phyloP scores from a whole-genome alignment of 2,329 filamentous ascomycete genomes.

The Fusarium xyrophilum region DNA sequence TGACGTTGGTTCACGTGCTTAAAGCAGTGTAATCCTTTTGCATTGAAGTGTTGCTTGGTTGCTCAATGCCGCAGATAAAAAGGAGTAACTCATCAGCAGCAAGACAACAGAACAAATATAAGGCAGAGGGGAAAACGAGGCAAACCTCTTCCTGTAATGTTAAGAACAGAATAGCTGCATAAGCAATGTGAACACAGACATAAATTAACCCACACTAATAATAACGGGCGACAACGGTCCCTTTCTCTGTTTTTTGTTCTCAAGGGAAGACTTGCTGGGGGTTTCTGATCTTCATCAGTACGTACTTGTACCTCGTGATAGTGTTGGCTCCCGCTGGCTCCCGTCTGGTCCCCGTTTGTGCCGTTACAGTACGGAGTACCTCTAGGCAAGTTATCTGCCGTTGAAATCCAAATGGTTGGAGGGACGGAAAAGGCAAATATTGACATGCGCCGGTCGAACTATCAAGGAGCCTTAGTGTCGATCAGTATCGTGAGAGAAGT shows the following conservation, averaged over 20 bases:
- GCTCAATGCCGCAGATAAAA: conserved; percentile 11
- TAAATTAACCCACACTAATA: conserved; percentile 6
- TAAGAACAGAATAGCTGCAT: background rate
- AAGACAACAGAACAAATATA: background rate
- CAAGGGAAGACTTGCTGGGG: conserved; percentile 17
- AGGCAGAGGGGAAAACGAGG: conserved; percentile 2
- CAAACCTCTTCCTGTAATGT: background rate
- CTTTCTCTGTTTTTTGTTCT: conserved; percentile 13
- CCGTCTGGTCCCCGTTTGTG: conserved; percentile 19
- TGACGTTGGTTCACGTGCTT: background rate
- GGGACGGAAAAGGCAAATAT: conserved; percentile 3
- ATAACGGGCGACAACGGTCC: background rate
- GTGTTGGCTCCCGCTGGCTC: conserved; percentile 26
- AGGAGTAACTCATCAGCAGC: background rate
- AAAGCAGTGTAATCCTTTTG: background rate
- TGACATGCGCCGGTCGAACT: conserved; percentile 2
- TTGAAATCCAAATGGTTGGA: conserved; percentile 11
- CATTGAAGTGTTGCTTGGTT: conserved; percentile 17
- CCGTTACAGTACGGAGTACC: conserved; percentile 9
- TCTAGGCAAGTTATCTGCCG: background rate
- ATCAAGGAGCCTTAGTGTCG: background rate
- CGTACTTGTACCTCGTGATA: conserved; percentile 6
- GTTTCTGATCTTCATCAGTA: conserved; percentile 11
- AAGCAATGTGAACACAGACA: conserved; percentile 15
- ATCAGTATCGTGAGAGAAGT: background rate